Evolutionary conservation across 2,329 filamentous ascomycete species (phyloP), one percentile per base, ranked within the genome.

Genomic region (Colletotrichum truncatum): DNA sequence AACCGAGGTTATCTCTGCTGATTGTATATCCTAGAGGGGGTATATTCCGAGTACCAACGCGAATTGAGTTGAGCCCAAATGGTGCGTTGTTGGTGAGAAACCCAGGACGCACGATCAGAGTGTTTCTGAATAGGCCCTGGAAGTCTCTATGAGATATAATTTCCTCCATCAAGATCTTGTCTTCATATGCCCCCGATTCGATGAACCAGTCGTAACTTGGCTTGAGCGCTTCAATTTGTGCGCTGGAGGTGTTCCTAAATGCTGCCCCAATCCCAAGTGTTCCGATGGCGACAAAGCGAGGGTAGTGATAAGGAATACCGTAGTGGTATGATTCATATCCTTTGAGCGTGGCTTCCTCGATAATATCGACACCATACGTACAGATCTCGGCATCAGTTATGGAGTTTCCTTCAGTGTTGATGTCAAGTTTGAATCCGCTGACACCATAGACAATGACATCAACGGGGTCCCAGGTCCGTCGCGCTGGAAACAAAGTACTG

Each of bases 381-480:
- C 39, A 12, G 11, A 43, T 21, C n/a, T 16, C 25, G 39, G n/a
- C 18, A 21, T 43, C 39, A 21, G 0, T 18, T 7, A 11, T 14
- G 6, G 39, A 43, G 25, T 43, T 6, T 21, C 25, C 39, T 0
- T 16, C 25, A 16, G 18, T 43, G 11, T 4, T 21, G 12, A 21
- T 12, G n/a, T 14, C 25, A 16, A 25, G 9, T 8, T 8, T 58
- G 41, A 61, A 55, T 6, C 59, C 59, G 21, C 53, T 41, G 16
- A 64, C 43, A 6, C 43, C 60, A 36, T 45, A 64, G 6, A 51
- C 11, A 18, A 64, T 34, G 11, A 49, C 38, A 14, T 64, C 21
- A 9, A 64, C 54, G 7, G 60, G 43, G 9, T 49, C 36, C 23
- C 6, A 9, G 12, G 10, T n/a, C 30, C 39, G 18, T 7, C 11